Evolutionary conservation across 1,139 yeast species (phyloP).

Genomic region (Scheffersomyces stambukii): DNA sequence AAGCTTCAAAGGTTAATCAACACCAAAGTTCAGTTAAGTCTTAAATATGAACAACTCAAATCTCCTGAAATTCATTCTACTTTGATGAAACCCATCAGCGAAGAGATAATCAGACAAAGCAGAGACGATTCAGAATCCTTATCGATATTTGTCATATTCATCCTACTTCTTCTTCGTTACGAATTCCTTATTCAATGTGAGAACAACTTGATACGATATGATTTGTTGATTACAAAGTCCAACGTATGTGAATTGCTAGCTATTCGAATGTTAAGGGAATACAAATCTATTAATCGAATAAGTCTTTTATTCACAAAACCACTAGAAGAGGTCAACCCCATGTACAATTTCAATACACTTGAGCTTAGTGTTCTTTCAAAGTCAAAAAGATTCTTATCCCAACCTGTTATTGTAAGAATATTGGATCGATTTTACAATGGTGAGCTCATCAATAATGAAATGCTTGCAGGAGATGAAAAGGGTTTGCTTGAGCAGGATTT

Average conservation of each 20-base stretch:
- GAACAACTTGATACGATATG: conserved; percentile 45
- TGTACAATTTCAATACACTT: conserved; percentile 39
- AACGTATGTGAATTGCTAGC: conserved; percentile 55
- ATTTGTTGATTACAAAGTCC: conserved; percentile 49
- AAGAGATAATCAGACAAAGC: conserved; percentile 17
- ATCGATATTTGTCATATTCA: conserved; percentile 23
- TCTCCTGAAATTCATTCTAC: conserved; percentile 51
- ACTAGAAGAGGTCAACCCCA: conserved; percentile 17
- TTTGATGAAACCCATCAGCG: conserved; percentile 47
- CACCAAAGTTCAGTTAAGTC: conserved; percentile 40
- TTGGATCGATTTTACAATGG: conserved; percentile 56
- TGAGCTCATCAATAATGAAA: conserved; percentile 26
- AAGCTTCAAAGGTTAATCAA: conserved; percentile 34
- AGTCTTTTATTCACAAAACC: conserved; percentile 43
- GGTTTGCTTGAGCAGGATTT: conserved; percentile 18
- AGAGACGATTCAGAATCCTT: too few relatives aligned
- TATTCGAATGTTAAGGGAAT: conserved; percentile 49
- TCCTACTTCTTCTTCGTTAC: conserved; percentile 32
- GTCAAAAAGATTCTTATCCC: conserved; percentile 52
- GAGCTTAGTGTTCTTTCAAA: conserved; percentile 54
- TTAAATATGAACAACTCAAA: conserved; percentile 54
- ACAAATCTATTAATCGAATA: conserved; percentile 41
- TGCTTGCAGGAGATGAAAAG: conserved; percentile 27
- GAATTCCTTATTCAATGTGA: conserved; percentile 49
- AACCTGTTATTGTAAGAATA: conserved; percentile 50